Evolutionary conservation across 768 basidiomycete genomes (phyloP).

Genomic region (Rubroboletus pulcherrimus): DNA sequence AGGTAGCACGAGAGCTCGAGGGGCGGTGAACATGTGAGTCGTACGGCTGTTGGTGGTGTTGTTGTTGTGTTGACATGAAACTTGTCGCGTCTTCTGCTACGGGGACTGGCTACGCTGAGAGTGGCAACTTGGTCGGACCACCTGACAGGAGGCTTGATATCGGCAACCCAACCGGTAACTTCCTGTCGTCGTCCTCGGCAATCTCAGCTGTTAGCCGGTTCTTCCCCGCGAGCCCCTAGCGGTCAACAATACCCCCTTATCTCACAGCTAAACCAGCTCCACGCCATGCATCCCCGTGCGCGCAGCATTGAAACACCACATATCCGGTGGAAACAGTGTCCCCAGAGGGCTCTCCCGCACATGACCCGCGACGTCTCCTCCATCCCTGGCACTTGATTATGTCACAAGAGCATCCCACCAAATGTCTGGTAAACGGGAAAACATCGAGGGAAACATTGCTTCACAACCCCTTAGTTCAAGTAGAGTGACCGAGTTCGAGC

Average conservation of each 20-base stretch:
- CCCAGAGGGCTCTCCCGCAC: not conserved
- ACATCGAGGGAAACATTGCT: not conserved
- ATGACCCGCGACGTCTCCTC: conserved; percentile 2
- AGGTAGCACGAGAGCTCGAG: conserved; percentile 46
- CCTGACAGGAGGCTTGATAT: not conserved
- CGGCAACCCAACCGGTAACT: conserved; percentile 16
- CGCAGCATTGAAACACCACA: not conserved
- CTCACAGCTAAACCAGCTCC: not conserved
- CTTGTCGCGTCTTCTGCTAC: not conserved
- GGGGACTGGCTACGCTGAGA: no score
- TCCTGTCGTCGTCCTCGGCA: conserved; percentile 1
- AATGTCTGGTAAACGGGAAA: not conserved
- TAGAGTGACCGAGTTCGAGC: no score
- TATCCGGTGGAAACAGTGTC: not conserved
- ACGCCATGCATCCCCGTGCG: not conserved
- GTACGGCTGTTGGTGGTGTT: conserved; percentile 3
- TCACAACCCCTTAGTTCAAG: not conserved
- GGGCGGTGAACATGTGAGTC: conserved; percentile 6
- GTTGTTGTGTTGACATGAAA: conserved; percentile 25
- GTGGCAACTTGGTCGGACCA: not conserved
- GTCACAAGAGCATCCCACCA: not conserved
- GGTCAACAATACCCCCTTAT: not conserved
- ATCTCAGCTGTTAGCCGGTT: not conserved
- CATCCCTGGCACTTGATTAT: not conserved
- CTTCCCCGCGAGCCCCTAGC: conserved; percentile 9